phyloP scores from a whole-genome alignment of 1,284 basidiomycete genomes.

The Thelephora terrestris region DNA sequence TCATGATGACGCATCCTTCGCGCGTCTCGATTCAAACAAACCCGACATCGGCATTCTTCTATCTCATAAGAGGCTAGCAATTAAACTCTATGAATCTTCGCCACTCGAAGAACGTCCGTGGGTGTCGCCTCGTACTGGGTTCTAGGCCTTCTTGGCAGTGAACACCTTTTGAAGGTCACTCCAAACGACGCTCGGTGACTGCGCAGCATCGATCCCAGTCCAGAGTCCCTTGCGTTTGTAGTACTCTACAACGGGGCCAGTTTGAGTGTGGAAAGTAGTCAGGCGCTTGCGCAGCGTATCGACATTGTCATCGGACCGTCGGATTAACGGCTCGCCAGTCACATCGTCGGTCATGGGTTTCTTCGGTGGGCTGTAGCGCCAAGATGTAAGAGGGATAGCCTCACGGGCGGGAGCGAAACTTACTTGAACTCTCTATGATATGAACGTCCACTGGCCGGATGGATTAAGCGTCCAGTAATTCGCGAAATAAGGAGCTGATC shows the following conservation, averaged over 20 bases:
- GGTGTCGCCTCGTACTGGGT: too few relatives aligned
- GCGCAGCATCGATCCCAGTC: slow-evolving; percentile 87
- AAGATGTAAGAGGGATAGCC: slow-evolving; percentile 1
- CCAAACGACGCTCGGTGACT: slow-evolving; percentile 90
- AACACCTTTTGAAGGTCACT: slow-evolving; percentile 66
- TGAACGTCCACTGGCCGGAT: slow-evolving; percentile 80
- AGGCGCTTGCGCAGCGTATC: slow-evolving; percentile 91
- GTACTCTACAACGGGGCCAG: slow-evolving; percentile 94
- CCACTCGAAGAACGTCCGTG: too few relatives aligned
- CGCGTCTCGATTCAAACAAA: too few relatives aligned
- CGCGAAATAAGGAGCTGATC: slow-evolving; percentile 95
- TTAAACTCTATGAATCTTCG: too few relatives aligned
- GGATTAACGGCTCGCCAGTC: slow-evolving; percentile 91
- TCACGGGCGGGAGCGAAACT: slow-evolving; percentile 24
- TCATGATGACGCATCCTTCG: too few relatives aligned
- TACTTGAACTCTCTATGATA: slow-evolving; percentile 96
- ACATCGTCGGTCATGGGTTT: slow-evolving; percentile 90
- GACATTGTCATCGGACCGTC: slow-evolving; percentile 88
- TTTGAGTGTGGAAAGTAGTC: slow-evolving; percentile 82
- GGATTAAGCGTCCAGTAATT: slow-evolving; percentile 93
- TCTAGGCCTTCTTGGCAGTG: slow-evolving; percentile 2
- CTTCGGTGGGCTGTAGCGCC: slow-evolving; percentile 76
- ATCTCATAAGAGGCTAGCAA: too few relatives aligned
- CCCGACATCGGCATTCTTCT: too few relatives aligned
- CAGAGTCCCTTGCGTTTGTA: slow-evolving; percentile 89